Conservation (phyloP, 371 early-diverging fungal genomes). For the Mortierella sp. region DNA sequence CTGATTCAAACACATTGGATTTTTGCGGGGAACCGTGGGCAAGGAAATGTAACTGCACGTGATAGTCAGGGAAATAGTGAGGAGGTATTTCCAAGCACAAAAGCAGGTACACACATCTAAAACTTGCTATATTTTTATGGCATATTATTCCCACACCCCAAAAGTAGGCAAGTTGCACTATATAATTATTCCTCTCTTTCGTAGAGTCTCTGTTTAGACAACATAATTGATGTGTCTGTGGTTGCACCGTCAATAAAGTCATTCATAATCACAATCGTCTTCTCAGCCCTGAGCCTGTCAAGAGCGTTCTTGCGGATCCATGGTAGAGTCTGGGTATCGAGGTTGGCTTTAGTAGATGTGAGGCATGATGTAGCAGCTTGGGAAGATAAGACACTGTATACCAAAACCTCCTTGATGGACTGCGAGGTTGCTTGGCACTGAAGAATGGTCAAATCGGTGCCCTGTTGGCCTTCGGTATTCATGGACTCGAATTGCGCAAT, state of each 20-base stretch:
- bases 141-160: too few species aligned
- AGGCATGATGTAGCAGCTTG: constrained; percentile 25
- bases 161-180: too few species aligned
- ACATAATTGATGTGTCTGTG: constrained; percentile 19
- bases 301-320: constrained; percentile 28
- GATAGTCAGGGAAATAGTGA: constrained; percentile 1
- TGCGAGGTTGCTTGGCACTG: constrained; percentile 34
- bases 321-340: constrained; percentile 26
- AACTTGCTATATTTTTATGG: not conserved
- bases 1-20: not conserved
- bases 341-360: constrained; percentile 17
- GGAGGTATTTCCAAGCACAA: not conserved
- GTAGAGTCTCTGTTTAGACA: constrained; percentile 9
- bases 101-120: not conserved
- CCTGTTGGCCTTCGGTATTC: constrained; percentile 21
- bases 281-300: constrained; percentile 18
- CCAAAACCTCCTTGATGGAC: constrained; percentile 35
- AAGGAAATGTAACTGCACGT: not conserved
- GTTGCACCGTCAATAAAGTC: constrained; percentile 37
- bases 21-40: constrained; percentile 8
- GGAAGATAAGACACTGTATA: constrained; percentile 15
- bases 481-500: constrained; percentile 26
- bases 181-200: not conserved
- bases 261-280: constrained; percentile 28
- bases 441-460: constrained; percentile 21